Evolutionary conservation across 2,329 filamentous ascomycete genomes (phyloP).

Genomic region (Trematosphaeria pertusa): DNA sequence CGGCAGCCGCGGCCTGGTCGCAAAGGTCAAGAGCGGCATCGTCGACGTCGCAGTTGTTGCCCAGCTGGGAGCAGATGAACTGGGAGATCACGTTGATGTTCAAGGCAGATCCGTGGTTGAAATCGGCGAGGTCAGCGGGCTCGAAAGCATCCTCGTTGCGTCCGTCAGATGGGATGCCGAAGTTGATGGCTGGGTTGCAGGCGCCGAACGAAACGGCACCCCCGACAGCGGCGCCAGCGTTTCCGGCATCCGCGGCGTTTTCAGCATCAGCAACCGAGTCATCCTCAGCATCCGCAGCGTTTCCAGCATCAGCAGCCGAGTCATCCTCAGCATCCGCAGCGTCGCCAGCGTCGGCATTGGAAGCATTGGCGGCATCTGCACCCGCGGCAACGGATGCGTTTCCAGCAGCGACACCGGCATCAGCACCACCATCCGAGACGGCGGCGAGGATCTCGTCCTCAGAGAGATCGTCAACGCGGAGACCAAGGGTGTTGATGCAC

Average conservation of each 20-base stretch:
- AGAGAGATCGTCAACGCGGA: constrained; percentile 63
- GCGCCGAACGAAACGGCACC: constrained; percentile 46
- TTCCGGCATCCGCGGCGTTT: constrained; percentile 1
- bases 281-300: constrained; percentile 1
- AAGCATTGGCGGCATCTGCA: constrained; percentile 8
- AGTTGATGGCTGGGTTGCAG: constrained; percentile 60
- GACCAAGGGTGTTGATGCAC: constrained; percentile 62
- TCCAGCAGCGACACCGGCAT: constrained; percentile 14
- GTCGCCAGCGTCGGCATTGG: constrained; percentile 3
- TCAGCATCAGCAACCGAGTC: constrained; percentile 1
- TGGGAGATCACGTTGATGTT: constrained; percentile 57
- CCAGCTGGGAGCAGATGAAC: constrained; percentile 57
- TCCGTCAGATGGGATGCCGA: constrained; percentile 58
- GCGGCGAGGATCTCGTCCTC: constrained; percentile 60
- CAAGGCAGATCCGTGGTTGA: constrained; percentile 61
- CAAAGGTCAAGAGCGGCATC: constrained; percentile 29
- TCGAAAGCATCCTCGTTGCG: constrained; percentile 54
- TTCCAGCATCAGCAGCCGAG: constrained; percentile 1
- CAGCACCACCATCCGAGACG: constrained; percentile 45
- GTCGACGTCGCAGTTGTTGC: constrained; percentile 33
- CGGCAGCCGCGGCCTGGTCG: constrained; percentile 27
- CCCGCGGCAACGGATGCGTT: constrained; percentile 24
- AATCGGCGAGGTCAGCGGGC: constrained; percentile 51
- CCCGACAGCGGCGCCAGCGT: constrained; percentile 3
- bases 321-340: neutral